Evolutionary conservation across 768 basidiomycete species (phyloP).

Genomic region (Termitomyces sp.): DNA sequence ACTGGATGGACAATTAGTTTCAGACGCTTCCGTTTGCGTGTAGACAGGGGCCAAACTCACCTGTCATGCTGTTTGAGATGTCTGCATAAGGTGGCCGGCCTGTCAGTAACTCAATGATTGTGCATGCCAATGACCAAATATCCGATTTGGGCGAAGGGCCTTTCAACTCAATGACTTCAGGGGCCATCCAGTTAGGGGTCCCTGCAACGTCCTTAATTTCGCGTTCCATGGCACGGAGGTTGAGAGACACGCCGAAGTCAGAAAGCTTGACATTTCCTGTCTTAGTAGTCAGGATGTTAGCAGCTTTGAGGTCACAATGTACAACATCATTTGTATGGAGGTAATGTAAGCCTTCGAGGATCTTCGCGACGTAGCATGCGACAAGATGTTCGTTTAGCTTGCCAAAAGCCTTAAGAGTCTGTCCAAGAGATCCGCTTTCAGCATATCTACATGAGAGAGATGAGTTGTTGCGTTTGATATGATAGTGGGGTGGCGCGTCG

Average conservation of each 20-base stretch:
- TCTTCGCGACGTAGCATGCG: slow-evolving; percentile 92
- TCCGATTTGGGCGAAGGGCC: slow-evolving; percentile 92
- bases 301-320: slow-evolving; percentile 97
- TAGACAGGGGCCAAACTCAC: slow-evolving; percentile 34
- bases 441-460: slow-evolving; percentile 61
- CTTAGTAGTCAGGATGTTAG: slow-evolving; percentile 98
- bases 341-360: slow-evolving; percentile 92
- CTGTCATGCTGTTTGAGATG: slow-evolving; percentile 85
- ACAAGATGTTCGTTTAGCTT: slow-evolving; percentile 90
- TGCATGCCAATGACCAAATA: slow-evolving; percentile 95
- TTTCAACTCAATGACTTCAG: slow-evolving; percentile 93
- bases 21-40: background rate
- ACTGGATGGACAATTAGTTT: slow-evolving; percentile 33
- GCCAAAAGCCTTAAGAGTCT: slow-evolving; percentile 90
- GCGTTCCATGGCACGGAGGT: slow-evolving; percentile 83
- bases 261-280: slow-evolving; percentile 95
- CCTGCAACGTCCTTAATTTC: slow-evolving; percentile 86
- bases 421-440: slow-evolving; percentile 93
- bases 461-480: slow-evolving; percentile 3
- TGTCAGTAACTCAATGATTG: slow-evolving; percentile 89
- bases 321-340: slow-evolving; percentile 87
- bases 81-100: slow-evolving; percentile 91
- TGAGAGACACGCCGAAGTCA: slow-evolving; percentile 97
- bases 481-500: slow-evolving; percentile 2
- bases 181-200: slow-evolving; percentile 99